Evolutionary conservation across 768 basidiomycete genomes (phyloP).

Genomic region (Mycena crocata): DNA sequence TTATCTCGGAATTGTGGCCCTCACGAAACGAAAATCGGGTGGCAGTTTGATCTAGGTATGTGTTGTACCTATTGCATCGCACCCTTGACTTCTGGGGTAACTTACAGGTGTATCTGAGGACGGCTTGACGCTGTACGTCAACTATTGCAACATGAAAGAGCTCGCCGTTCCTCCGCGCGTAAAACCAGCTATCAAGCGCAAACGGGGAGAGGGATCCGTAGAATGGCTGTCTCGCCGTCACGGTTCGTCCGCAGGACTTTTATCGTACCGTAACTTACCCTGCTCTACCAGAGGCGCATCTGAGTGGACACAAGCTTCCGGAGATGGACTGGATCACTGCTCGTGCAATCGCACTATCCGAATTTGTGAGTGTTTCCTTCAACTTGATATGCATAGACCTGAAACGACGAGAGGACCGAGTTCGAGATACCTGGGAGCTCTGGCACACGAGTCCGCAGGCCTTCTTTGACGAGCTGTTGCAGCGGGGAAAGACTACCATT

Average conservation of each 20-base stretch:
- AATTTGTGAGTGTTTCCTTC: conserved; percentile 1
- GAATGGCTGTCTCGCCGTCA: background rate
- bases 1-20: background rate
- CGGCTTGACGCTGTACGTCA: background rate
- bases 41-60: conserved; percentile 12
- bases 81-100: background rate
- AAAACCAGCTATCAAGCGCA: conserved; percentile 5
- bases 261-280: background rate
- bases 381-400: background rate
- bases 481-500: conserved; percentile 9
- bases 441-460: conserved; percentile 6
- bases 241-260: background rate
- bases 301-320: conserved; percentile 7
- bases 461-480: conserved; percentile 3
- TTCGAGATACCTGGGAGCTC: conserved; percentile 4
- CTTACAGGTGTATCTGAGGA: background rate
- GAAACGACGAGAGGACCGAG: background rate
- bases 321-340: conserved; percentile 17
- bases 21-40: background rate
- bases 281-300: background rate
- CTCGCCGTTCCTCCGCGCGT: background rate
- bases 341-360: conserved; percentile 4
- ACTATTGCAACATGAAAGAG: background rate
- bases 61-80: background rate
- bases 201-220: background rate